Conservation (phyloP, 352 stramenopile species). For the Phytophthora rubi region DNA sequence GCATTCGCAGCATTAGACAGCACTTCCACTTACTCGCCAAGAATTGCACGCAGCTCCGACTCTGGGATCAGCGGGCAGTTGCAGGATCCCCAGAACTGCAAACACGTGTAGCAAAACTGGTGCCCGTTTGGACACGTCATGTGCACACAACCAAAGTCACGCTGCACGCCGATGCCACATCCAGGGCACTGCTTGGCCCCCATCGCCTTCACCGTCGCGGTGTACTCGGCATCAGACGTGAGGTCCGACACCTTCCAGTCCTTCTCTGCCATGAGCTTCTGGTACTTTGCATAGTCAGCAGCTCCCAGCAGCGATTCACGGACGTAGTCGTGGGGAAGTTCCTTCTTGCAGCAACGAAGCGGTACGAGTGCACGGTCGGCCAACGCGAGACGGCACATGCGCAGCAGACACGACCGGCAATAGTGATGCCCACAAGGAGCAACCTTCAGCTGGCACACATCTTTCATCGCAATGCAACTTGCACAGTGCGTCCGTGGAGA, state of each 20-base stretch:
- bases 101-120: slow-evolving; percentile 81
- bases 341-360: slow-evolving; percentile 74
- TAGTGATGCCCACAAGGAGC: slow-evolving; percentile 71
- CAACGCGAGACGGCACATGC: slow-evolving; percentile 69
- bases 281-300: slow-evolving; percentile 55
- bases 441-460: slow-evolving; percentile 27
- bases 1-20: neutral
- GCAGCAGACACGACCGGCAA: slow-evolving; percentile 57
- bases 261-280: slow-evolving; percentile 52
- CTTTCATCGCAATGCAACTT: slow-evolving; percentile 44
- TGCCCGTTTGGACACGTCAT: slow-evolving; percentile 78
- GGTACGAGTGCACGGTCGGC: slow-evolving; percentile 65
- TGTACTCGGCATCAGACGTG: slow-evolving; percentile 69
- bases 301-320: slow-evolving; percentile 35
- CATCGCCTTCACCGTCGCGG: slow-evolving; percentile 40
- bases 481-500: slow-evolving; percentile 33
- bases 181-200: slow-evolving; percentile 78
- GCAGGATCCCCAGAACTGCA: slow-evolving; percentile 59
- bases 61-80: slow-evolving; percentile 67
- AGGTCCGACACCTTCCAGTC: slow-evolving; percentile 67
- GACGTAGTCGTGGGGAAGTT: slow-evolving; percentile 72
- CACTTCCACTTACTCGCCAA: slow-evolving; percentile 47
- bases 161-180: slow-evolving; percentile 75
- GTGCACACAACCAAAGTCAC: slow-evolving; percentile 79
- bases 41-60: slow-evolving; percentile 52